A percentile compares a stretch with the other conserved stretches of the same genome.
Conservation (phyloP, 176 grass and related monocot genomes). For the Hyparrhenia diplandra region DNA sequence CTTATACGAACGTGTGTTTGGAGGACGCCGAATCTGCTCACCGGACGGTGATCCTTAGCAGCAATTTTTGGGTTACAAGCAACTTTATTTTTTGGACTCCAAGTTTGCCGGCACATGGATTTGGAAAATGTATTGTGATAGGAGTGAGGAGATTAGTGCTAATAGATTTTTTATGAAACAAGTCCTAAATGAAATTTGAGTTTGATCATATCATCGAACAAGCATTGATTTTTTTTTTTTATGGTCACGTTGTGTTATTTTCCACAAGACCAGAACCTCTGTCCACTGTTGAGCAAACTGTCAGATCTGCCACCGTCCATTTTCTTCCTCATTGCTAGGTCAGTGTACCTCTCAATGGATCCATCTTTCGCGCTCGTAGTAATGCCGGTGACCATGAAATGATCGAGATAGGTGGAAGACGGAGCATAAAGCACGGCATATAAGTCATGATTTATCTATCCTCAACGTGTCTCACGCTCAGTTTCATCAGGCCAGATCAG, state of each 20-base stretch:
- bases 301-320: background rate
- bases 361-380: background rate
- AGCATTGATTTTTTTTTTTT: too few relatives aligned
- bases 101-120: background rate
- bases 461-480: background rate
- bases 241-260: background rate
- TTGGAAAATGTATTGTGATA: background rate
- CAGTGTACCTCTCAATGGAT: background rate
- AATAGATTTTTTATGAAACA: background rate
- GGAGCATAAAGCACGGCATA: background rate
- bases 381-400: background rate
- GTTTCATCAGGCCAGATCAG: background rate
- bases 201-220: too few relatives aligned
- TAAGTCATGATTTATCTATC: background rate
- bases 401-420: background rate
- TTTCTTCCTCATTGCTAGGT: background rate
- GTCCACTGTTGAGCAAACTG: background rate
- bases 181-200: too few relatives aligned
- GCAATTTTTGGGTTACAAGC: too few relatives aligned
- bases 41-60: slow-evolving; percentile 4
- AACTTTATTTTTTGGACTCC: background rate
- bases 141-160: background rate
- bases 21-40: background rate
- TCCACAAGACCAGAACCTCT: background rate
- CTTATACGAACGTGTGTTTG: slow-evolving; percentile 16